Percentiles rank a stretch among this genome's conserved stretches.
Evolutionary conservation across 805 yeast species (phyloP).

Genomic region (Saccharomyces jurei): DNA sequence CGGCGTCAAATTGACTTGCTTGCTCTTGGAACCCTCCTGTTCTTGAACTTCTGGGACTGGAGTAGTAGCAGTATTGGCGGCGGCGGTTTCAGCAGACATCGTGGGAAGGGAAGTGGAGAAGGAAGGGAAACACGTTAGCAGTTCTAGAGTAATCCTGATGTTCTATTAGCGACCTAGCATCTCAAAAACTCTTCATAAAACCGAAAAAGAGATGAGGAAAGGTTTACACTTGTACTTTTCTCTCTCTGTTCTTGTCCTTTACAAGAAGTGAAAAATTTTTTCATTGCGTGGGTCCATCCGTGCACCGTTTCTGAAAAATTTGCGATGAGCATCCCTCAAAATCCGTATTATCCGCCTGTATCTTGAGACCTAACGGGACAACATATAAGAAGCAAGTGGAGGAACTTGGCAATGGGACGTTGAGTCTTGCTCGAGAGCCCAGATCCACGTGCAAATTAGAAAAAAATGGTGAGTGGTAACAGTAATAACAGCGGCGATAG

Average conservation of each 20-base stretch:
- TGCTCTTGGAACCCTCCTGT: constrained; percentile 12
- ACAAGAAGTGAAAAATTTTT: constrained; percentile 1
- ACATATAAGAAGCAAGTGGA: background rate
- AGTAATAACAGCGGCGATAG: background rate
- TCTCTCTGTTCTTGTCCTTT: background rate
- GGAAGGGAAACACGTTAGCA: background rate
- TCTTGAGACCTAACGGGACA: background rate
- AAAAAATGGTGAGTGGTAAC: background rate
- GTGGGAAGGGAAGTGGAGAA: background rate
- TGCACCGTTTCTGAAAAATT: background rate
- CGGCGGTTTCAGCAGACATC: constrained; percentile 1
- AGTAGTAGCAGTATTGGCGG: background rate
- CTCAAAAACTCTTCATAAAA: background rate
- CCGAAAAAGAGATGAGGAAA: background rate
- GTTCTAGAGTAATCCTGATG: background rate
- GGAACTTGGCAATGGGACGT: background rate
- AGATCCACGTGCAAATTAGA: background rate
- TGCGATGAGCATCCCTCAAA: background rate
- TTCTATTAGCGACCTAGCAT: background rate
- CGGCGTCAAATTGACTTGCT: constrained; percentile 19
- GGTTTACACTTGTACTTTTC: background rate
- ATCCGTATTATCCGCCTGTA: background rate
- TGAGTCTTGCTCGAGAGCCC: background rate
- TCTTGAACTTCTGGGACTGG: constrained; percentile 1
- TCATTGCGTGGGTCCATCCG: constrained; percentile 3